Evolutionary conservation across 805 yeast species (phyloP), one percentile per base, ranked within the genome.

Genomic region (Vanderwaltozyma yarrowii): DNA sequence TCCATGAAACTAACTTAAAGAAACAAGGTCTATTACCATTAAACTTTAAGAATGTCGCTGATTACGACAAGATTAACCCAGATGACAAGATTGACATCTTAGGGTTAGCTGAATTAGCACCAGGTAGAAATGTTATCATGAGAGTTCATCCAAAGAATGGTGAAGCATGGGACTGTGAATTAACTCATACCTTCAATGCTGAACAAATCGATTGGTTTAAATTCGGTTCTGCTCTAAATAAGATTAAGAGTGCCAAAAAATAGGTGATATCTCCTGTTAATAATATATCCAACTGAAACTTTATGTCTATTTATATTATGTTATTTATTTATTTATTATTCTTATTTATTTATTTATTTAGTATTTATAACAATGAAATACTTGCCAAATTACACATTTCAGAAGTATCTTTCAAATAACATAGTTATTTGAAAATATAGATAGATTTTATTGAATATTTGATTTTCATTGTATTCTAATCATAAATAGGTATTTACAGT

Each of bases 201-300:
- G 96, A 92, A 74, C 98, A 89, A 76, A 83, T 89, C 63, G 96
- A 85, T 65, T 89, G 97, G 97, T 89, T 89, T 83, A 89, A 85
- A 77, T 78, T 81, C 59, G 98, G 98, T 73, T 87, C 96, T 55
- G 98, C 98, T 66, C 80, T 92, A 72, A 92, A 92, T 85, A 85
- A 81, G 76, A 54, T 54, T 34, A 54, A 51, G 42, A 36, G 33
- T 15, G 43, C 37, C 15, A 45, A 39, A 14, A 2, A 17, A 24
- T 20, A 34, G 26, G 6, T 21, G 24, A n/a, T n/a, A n/a, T 21
- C 24, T 21, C 10, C 24, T 28, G 19, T 19, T 27, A 27, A 24
- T 21, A 32, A 20, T 21, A 14, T n/a, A n/a, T n/a, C n/a, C n/a
- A n/a, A n/a, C n/a, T n/a, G n/a, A n/a, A n/a, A n/a, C n/a, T n/a